Percentiles rank a stretch among this genome's conserved stretches.
Conservation (phyloP, 257 asterid genomes). For the Thymus quinquecostatus region DNA sequence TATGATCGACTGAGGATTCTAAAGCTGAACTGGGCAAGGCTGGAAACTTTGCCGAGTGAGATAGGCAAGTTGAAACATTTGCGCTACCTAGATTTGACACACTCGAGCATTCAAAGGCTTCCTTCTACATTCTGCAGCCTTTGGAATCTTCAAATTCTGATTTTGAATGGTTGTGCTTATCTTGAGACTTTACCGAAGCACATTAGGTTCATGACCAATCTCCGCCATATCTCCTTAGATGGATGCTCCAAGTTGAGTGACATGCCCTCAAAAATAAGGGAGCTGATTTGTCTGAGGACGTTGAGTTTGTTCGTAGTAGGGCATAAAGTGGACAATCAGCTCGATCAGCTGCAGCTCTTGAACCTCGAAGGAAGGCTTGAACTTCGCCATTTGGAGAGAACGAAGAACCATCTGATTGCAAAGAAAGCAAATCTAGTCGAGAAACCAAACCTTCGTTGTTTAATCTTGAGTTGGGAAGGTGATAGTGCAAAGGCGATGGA, state of each 20-base stretch:
- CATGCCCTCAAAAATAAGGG: constrained; percentile 36
- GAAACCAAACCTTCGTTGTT: constrained; percentile 13
- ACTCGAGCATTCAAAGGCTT: not conserved
- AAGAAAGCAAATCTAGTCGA: constrained; percentile 33
- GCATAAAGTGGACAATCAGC: constrained; percentile 19
- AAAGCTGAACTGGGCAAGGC: not conserved
- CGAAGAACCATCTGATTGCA: constrained; percentile 22
- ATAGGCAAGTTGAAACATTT: constrained; percentile 20
- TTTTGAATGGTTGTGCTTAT: not conserved
- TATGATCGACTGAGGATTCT: constrained; percentile 14
- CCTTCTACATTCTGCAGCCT: not conserved
- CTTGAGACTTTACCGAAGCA: constrained; percentile 21
- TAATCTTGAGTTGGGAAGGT: constrained; percentile 5
- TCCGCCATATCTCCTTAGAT: constrained; percentile 36
- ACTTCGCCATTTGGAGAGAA: constrained; percentile 20
- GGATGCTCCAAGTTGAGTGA: constrained; percentile 17
- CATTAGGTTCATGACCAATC: constrained; percentile 28
- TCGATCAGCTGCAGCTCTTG: constrained; percentile 31
- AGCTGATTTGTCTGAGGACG: constrained; percentile 31
- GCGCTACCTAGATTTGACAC: not conserved
- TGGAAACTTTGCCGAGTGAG: not conserved
- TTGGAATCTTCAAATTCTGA: constrained; percentile 16
- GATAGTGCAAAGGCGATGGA: constrained; percentile 3
- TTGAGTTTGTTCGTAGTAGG: constrained; percentile 36
- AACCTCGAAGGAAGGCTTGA: constrained; percentile 15